Conservation (phyloP, 106 monocot genomes). For the Dendrobium catenatum region DNA sequence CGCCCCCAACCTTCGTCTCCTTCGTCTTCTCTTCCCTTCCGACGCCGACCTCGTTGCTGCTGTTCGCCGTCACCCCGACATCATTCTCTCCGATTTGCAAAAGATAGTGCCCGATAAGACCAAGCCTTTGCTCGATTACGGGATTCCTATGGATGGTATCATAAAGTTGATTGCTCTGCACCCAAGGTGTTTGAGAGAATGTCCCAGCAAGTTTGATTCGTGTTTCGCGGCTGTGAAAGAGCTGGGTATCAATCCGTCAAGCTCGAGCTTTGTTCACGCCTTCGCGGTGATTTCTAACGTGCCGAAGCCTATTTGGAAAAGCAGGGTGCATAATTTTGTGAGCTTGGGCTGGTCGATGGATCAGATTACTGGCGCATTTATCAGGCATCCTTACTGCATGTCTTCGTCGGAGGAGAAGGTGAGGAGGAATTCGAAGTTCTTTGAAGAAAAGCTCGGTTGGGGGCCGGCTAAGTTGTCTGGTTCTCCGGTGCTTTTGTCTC, state of each 20-base stretch:
- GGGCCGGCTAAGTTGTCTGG: not conserved
- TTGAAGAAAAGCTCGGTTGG: conserved; percentile 14
- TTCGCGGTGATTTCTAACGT: conserved; percentile 12
- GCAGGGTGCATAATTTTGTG: conserved; percentile 20
- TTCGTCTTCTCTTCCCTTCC: conserved; percentile 9
- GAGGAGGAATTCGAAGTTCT: conserved; percentile 19
- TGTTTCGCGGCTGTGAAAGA: not conserved
- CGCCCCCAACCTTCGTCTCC: conserved; percentile 2
- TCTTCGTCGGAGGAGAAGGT: conserved; percentile 15
- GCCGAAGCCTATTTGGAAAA: conserved; percentile 2
- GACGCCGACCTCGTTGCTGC: conserved; percentile 4
- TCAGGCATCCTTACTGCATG: conserved; percentile 23
- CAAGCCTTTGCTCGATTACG: conserved; percentile 4
- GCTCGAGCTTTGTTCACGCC: conserved; percentile 14
- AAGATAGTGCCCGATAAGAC: conserved; percentile 9
- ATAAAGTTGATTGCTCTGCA: conserved; percentile 7
- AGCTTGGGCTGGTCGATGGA: conserved; percentile 33
- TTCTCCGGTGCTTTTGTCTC: conserved; percentile 17
- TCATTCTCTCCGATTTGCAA: conserved; percentile 10
- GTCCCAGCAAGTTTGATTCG: not conserved
- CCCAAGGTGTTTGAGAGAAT: not conserved
- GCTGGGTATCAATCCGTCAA: conserved; percentile 19
- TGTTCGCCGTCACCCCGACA: not conserved
- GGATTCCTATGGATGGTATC: conserved; percentile 7
- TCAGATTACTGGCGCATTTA: conserved; percentile 14